Base-by-base conservation (phyloP, 441 rosid species). In the Viola pubescens region DNA sequence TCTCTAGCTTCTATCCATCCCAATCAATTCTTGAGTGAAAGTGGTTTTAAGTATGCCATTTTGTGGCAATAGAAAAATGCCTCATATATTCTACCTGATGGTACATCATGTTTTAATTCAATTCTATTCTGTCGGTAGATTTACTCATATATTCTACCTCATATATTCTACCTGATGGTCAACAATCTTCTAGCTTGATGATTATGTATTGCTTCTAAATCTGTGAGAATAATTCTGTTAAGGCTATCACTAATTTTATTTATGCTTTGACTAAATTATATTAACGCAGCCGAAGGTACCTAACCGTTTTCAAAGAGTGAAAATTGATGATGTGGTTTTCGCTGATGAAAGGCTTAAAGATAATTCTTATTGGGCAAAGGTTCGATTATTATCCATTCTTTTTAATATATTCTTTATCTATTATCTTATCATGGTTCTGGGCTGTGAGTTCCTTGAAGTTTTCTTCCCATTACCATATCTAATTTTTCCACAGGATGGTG, bases 351-450 rank as follows among this genome's bases (percentile, higher is more conserved):
- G 78, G 70, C 96, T 94, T 54, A 79, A 86, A 70, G 95, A 90
- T 74, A 90, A 94, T 73, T 90, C 97, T 2, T 94, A 90, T 64
- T 83, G 89, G 95, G 91, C 91, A 44, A 88, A 88, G 99, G 99
- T 89, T 40, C 43, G 61, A 11, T 52, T 38, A 56, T 39, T 58
- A 54, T 54, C 58, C 50, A 41, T 6, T 55, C 9, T 11, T 26
- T 1, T 26, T 26, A 26, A 26, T 26, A 26, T 26, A 26, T 26
- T 2, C 34, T 26, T 26, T 26, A 26, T 26, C 34, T 26, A 26
- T 26, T 26, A 26, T 26, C 34, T 26, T 26, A 26, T 2, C 34
- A 26, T 13, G 37, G 49, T 58, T 53, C 55, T 44, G 1, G 6
- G 3, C 4, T 53, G 37, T 11, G 37, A 9, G 34, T 39, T 64